Evolutionary conservation across 2,329 filamentous ascomycete species (phyloP), one percentile per base, ranked within the genome.

Genomic region (Fusarium decemcellulare): DNA sequence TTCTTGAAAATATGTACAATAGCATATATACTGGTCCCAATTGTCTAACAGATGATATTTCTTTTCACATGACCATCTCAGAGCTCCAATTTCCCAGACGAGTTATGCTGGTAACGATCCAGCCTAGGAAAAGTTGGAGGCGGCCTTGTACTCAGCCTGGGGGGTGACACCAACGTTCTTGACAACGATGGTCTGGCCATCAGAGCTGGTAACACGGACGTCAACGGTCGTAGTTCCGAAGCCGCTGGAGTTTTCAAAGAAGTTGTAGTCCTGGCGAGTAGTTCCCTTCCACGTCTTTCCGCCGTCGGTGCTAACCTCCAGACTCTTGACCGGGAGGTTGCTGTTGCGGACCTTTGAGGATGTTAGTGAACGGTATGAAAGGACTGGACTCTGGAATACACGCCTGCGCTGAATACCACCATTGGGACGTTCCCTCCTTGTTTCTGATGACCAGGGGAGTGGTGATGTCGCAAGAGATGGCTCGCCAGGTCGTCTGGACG

Each of bases 271-370:
- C 51, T 82, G 77, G 44, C 90, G 81, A 0, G 79, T 82, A 0
- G 89, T 90, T 15, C 76, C 57, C 74, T 84, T 78, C 89, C 89
- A 92, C 6, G 85, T 86, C 55, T 70, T 82, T 18, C 89, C 89
- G 12, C 85, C 83, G 74, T 92, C 85, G 32, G 83, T 88, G 68
- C 86, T 89, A 65, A 91, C 88, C 68, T 91, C 88, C 27, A 92
- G 82, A 67, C 80, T 83, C 53, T 81, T 73, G 39, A 91, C 83
- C 8, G 84, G 82, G 60, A 87, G 81, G 74, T 90, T 90, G 72
- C 86, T 81, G 77, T 91, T 91, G 70, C 90, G 82, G 50, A 91
- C 88, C 37, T 39, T 39, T 39, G 9, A 34, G 32, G 32, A 34
- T 34, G 32, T 34, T 34, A 34, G 32, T 23, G 23, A 1, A 23